A percentile compares a stretch with the other conserved stretches of the same genome.
These are phyloP conservation scores for Lichenothelia convexa DNA, from an alignment of 495 filamentous ascomycete genomes.

Conservation along the genomic window DNA sequence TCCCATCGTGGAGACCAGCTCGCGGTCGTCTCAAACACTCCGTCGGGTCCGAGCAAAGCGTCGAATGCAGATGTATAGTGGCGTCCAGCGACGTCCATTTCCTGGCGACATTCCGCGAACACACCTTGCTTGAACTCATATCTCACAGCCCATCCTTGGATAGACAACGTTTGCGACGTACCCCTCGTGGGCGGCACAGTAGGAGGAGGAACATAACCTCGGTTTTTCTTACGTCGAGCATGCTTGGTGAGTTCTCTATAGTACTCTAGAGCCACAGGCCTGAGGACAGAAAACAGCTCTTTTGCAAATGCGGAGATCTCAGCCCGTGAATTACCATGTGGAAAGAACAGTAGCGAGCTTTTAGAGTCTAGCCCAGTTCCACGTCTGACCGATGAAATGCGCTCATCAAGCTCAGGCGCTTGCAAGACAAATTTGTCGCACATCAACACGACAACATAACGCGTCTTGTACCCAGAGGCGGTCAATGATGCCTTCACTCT, in stretches of 20 bases:
- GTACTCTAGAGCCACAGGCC: constrained; percentile 54
- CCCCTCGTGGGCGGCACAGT: constrained; percentile 69
- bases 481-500: constrained; percentile 43
- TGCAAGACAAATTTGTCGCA: constrained; percentile 45
- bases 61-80: constrained; percentile 78
- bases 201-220: constrained; percentile 55
- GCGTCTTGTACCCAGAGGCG: constrained; percentile 52
- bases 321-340: constrained; percentile 40
- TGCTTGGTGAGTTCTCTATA: constrained; percentile 85
- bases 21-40: constrained; percentile 62
- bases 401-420: constrained; percentile 49
- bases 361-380: constrained; percentile 65
- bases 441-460: constrained; percentile 58
- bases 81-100: constrained; percentile 67
- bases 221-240: constrained; percentile 60
- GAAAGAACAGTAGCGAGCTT: constrained; percentile 55
- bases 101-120: constrained; percentile 77
- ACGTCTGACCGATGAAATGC: constrained; percentile 53
- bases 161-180: constrained; percentile 65
- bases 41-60: constrained; percentile 54
- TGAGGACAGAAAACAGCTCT: constrained; percentile 38
- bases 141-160: constrained; percentile 72
- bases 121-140: constrained; percentile 86
- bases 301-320: constrained; percentile 45
- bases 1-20: constrained; percentile 77